phyloP scores from a whole-genome alignment of 495 filamentous ascomycete species.

The Schizothecium vesticola region DNA sequence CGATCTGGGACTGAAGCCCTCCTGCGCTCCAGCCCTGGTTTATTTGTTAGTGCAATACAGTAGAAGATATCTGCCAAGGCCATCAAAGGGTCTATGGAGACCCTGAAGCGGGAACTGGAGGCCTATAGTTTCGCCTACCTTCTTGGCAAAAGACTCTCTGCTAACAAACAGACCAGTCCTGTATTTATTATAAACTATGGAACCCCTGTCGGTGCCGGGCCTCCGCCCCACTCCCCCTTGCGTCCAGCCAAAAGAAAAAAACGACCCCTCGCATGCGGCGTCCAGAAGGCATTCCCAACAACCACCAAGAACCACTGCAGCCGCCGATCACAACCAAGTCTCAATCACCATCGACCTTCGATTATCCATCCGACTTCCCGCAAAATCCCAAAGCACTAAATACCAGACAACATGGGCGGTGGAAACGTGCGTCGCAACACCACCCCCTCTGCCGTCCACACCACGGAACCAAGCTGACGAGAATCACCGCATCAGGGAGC shows the following conservation, averaged over 20 bases:
- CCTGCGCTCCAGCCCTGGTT: neutral
- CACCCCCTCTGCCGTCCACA: neutral
- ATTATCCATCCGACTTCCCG: neutral
- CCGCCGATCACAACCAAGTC: neutral
- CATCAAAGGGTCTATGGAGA: too few species aligned
- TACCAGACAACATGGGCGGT: constrained; percentile 40
- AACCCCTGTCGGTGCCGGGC: neutral
- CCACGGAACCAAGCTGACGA: neutral
- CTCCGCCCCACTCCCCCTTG: neutral
- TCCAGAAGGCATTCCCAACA: constrained; percentile 1
- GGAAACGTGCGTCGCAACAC: constrained; percentile 42
- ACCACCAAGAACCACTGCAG: neutral
- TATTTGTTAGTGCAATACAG: too few species aligned
- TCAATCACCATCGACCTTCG: neutral
- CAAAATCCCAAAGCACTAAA: neutral
- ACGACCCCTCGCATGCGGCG: neutral
- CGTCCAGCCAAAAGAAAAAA: neutral
- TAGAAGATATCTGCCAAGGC: too few species aligned
- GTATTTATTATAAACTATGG: neutral
- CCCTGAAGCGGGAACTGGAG: too few species aligned
- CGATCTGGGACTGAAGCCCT: neutral
- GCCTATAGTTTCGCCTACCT: neutral
- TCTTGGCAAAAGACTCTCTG: neutral
- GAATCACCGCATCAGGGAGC: constrained; percentile 38
- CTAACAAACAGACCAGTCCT: neutral